These are phyloP conservation scores for Artomyces pyxidatus DNA, from an alignment of 768 basidiomycete species.

Conservation along the genomic window DNA sequence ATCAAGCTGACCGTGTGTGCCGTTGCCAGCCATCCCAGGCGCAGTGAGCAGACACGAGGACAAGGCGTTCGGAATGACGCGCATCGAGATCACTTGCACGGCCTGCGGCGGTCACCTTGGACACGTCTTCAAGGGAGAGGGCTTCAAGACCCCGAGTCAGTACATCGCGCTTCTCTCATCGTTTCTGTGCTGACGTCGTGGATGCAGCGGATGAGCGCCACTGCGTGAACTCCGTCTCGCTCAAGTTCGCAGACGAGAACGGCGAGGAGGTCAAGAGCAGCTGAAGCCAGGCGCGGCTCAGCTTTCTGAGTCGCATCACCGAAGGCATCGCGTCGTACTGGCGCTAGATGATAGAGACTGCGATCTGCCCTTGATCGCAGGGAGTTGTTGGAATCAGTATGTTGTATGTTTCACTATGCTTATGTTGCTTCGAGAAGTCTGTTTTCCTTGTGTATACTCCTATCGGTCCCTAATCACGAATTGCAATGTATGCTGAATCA, in stretches of 20 bases:
- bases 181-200: background rate
- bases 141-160: constrained; percentile 66
- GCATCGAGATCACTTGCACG: constrained; percentile 84
- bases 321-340: background rate
- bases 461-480: no score
- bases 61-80: constrained; percentile 49
- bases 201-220: constrained; percentile 69
- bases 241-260: constrained; percentile 60
- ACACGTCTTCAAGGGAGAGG: constrained; percentile 93
- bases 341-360: background rate
- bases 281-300: background rate
- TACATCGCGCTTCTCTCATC: background rate
- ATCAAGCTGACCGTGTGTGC: constrained; percentile 1
- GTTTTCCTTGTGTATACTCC: no score
- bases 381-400: no score
- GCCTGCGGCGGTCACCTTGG: constrained; percentile 92
- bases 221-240: constrained; percentile 84
- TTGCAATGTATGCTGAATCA: no score
- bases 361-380: no score
- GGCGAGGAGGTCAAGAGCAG: constrained; percentile 7
- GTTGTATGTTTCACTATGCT: no score
- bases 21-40: constrained; percentile 73
- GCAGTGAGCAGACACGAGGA: constrained; percentile 80
- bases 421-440: no score
- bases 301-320: constrained; percentile 1